phyloP scores from a whole-genome alignment of 768 basidiomycete genomes.

The Suillus subalutaceus region DNA sequence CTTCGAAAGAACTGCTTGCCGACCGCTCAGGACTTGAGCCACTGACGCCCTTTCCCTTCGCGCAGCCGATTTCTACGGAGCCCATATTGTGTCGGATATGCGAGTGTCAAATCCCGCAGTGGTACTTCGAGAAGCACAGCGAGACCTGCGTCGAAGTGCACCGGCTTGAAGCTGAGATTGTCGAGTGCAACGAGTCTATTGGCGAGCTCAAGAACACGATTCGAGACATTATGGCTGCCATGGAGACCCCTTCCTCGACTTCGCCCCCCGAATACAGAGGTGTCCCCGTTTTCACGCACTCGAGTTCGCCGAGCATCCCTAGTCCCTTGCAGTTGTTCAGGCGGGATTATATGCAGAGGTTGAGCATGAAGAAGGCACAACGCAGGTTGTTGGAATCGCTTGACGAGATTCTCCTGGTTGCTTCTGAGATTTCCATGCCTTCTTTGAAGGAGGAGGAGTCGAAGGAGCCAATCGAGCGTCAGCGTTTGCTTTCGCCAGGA shows the following conservation, averaged over 20 bases:
- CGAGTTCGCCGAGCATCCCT: conserved; percentile 68
- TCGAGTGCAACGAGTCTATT: conserved; percentile 92
- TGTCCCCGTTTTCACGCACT: conserved; percentile 79
- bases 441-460: conserved; percentile 90
- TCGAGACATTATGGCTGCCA: conserved; percentile 68
- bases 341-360: conserved; percentile 73
- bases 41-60: conserved; percentile 73
- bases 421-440: conserved; percentile 83
- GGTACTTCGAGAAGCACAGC: conserved; percentile 99
- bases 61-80: conserved; percentile 76
- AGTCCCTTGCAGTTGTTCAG: conserved; percentile 82
- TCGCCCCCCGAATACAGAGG: conserved; percentile 82
- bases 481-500: conserved; percentile 83
- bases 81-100: conserved; percentile 96
- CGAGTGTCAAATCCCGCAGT: conserved; percentile 94
- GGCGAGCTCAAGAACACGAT: conserved; percentile 85
- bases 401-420: conserved; percentile 81
- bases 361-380: conserved; percentile 81
- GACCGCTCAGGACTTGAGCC: conserved; percentile 46
- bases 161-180: conserved; percentile 92
- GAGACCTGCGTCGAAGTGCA: conserved; percentile 98
- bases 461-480: conserved; percentile 90
- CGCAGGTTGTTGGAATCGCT: conserved; percentile 82
- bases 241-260: conserved; percentile 75
- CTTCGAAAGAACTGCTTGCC: conserved; percentile 41